These are phyloP conservation scores for Penicillium rolfsii DNA, from an alignment of 2,329 filamentous ascomycete genomes.

Conservation along the genomic window DNA sequence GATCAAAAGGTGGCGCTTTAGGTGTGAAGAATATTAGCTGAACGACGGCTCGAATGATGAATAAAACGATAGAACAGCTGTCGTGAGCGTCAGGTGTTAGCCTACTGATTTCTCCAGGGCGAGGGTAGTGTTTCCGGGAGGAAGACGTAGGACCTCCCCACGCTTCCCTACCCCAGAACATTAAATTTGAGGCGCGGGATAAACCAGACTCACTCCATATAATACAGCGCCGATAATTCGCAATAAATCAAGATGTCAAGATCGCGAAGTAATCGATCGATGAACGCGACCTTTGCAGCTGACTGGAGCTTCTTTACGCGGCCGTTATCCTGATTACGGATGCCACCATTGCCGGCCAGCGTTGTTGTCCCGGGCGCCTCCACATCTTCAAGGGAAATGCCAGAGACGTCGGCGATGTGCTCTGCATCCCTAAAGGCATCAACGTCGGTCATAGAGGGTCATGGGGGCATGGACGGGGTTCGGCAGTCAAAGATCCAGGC, in stretches of 20 bases:
- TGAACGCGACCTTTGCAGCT: constrained; percentile 50
- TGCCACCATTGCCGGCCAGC: constrained; percentile 22
- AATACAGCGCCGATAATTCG: constrained; percentile 64
- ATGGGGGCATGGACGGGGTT: constrained; percentile 42
- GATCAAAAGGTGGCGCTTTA: constrained; percentile 57
- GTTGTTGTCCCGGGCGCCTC: constrained; percentile 16
- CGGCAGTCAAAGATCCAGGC: constrained; percentile 20
- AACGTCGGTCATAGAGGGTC: constrained; percentile 53
- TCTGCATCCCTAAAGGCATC: constrained; percentile 52
- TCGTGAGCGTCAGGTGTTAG: neutral
- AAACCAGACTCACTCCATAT: constrained; percentile 59
- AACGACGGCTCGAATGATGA: constrained; percentile 57
- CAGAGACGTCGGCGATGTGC: constrained; percentile 51
- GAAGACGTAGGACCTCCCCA: neutral
- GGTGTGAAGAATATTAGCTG: constrained; percentile 64
- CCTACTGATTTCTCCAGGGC: neutral
- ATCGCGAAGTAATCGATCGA: constrained; percentile 60
- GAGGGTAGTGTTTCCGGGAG: neutral
- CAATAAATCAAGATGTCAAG: constrained; percentile 65
- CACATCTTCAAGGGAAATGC: constrained; percentile 39
- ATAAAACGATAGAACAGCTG: constrained; percentile 62
- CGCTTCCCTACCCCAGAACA: neutral
- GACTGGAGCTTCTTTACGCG: constrained; percentile 41
- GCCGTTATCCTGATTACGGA: constrained; percentile 28
- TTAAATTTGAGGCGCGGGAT: neutral